Evolutionary conservation across 257 asterid species (phyloP).

Genomic region (Paraleonurus japonicus): DNA sequence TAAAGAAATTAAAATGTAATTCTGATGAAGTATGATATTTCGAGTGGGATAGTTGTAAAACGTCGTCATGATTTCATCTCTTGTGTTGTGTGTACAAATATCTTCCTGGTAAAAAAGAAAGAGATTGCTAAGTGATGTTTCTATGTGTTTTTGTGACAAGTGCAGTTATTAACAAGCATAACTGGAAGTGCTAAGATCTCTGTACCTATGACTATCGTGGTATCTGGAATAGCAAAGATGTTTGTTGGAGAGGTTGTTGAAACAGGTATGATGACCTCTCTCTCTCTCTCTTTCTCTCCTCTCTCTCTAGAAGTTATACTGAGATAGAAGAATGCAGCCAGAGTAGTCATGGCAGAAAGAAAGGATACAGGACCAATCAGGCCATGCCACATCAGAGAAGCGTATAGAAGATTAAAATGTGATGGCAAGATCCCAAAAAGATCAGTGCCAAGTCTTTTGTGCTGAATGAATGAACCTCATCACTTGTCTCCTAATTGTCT

Average conservation of each 20-base stretch:
- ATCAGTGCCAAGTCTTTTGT: constrained; percentile 80
- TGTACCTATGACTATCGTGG: constrained; percentile 78
- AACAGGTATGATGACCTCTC: constrained; percentile 38
- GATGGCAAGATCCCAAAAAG: constrained; percentile 84
- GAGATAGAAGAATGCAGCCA: constrained; percentile 49
- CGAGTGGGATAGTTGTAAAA: too few relatives aligned
- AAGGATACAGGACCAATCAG: constrained; percentile 82
- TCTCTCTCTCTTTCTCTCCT: neutral
- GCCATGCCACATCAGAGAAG: constrained; percentile 95
- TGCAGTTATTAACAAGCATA: constrained; percentile 63
- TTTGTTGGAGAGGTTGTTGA: constrained; percentile 86
- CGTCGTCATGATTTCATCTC: too few relatives aligned
- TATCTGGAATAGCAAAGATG: constrained; percentile 86
- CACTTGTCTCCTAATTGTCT: too few relatives aligned
- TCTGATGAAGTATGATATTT: neutral
- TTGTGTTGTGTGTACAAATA: neutral
- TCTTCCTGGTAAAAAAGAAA: neutral
- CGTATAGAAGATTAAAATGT: constrained; percentile 75
- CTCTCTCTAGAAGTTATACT: neutral
- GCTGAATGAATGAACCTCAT: constrained; percentile 29
- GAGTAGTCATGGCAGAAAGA: constrained; percentile 82
- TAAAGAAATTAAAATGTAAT: too few relatives aligned
- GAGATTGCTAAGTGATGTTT: constrained; percentile 10
- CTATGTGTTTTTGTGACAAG: constrained; percentile 1
- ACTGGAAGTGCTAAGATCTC: constrained; percentile 83